These are phyloP conservation scores for Citrus australasica DNA, from an alignment of 345 rosid genomes.

Conservation along the genomic window DNA sequence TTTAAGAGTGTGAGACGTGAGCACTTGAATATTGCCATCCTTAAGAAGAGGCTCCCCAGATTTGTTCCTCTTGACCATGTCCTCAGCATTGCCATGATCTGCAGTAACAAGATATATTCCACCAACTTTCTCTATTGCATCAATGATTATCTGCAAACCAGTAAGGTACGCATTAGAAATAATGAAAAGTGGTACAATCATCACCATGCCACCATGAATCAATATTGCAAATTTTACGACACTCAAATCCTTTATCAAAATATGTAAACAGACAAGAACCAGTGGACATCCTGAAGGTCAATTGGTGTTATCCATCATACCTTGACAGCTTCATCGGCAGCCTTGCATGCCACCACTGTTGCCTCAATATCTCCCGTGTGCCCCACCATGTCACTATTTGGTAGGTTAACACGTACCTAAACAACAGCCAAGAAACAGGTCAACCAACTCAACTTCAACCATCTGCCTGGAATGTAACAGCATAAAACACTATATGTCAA, in stretches of 20 bases:
- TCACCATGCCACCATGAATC: neutral
- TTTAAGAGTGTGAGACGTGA: conserved; percentile 91
- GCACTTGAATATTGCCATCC: conserved; percentile 76
- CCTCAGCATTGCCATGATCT: conserved; percentile 98
- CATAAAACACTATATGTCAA: conserved; percentile 3
- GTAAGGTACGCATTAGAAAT: neutral
- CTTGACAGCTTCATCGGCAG: conserved; percentile 88
- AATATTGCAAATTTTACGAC: neutral
- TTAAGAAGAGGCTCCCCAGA: conserved; percentile 65
- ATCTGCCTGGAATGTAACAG: neutral
- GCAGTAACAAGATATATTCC: conserved; percentile 94
- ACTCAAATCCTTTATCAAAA: neutral
- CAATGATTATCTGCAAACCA: conserved; percentile 69
- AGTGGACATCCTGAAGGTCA: neutral
- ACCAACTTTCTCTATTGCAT: conserved; percentile 78
- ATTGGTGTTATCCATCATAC: conserved; percentile 30
- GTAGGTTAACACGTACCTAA: conserved; percentile 86
- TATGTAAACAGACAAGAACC: neutral
- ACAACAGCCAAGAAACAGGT: conserved; percentile 1
- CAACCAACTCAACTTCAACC: conserved; percentile 1
- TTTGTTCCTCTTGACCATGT: conserved; percentile 93
- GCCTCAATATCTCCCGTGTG: conserved; percentile 94
- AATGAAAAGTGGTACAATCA: neutral
- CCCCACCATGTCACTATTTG: conserved; percentile 97
- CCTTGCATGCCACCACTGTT: conserved; percentile 83